These are phyloP conservation scores for Raphanus sativus DNA, from an alignment of 345 rosid species.

Conservation along the genomic window DNA sequence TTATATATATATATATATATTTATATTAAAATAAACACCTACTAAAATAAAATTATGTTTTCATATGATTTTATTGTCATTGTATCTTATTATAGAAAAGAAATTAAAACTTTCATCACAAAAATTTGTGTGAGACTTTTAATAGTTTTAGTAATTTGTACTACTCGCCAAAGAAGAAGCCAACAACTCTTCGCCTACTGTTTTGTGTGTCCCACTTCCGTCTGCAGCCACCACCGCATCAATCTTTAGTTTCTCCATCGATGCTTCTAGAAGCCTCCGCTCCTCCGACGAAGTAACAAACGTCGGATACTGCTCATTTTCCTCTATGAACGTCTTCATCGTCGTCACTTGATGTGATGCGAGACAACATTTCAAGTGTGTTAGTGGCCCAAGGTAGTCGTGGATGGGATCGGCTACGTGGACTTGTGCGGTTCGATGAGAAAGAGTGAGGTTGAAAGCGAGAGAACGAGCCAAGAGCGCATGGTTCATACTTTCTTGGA, in stretches of 20 bases:
- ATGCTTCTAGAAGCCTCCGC: constrained; percentile 50
- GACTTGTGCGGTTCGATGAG: constrained; percentile 11
- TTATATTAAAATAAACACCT: no score
- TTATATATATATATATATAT: no score
- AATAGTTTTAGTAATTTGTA: no score
- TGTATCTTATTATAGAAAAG: no score
- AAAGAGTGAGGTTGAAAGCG: constrained; percentile 32
- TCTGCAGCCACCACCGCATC: constrained; percentile 56
- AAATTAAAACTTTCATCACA: no score
- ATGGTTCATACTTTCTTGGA: constrained; percentile 39
- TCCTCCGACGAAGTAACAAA: constrained; percentile 31
- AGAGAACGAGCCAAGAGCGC: constrained; percentile 40
- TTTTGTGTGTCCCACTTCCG: constrained; percentile 57
- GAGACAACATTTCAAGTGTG: constrained; percentile 45
- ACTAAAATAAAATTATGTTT: no score
- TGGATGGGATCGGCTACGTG: constrained; percentile 20
- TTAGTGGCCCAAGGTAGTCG: constrained; percentile 54
- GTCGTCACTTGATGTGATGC: constrained; percentile 14
- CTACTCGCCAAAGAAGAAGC: constrained; percentile 30
- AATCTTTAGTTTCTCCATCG: constrained; percentile 39
- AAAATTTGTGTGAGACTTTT: no score
- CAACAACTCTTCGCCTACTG: constrained; percentile 41
- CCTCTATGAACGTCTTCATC: constrained; percentile 46
- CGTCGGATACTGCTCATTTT: constrained; percentile 20
- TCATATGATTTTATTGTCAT: no score